Conservation (phyloP, 1,139 yeast genomes). For the Pichia sp. region DNA sequence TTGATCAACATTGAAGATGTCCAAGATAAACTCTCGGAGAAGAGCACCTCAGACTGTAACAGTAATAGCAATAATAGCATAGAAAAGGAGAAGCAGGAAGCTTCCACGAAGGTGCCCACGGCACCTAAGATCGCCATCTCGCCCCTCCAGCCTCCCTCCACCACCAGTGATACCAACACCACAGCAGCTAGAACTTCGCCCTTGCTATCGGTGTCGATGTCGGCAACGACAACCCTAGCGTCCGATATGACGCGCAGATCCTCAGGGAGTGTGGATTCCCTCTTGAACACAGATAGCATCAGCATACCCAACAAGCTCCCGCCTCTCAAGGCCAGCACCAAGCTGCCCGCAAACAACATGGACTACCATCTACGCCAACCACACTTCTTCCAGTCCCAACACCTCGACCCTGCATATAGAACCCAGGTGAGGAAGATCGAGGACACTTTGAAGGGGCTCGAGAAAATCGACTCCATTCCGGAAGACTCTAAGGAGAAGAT, state of each 20-base stretch:
- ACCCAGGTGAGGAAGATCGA: conserved; percentile 12
- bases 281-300: neutral
- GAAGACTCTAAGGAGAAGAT: conserved; percentile 15
- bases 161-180: neutral
- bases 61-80: neutral
- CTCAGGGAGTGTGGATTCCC: conserved; percentile 2
- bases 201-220: neutral
- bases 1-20: conserved; percentile 2
- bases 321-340: neutral
- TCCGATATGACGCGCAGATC: neutral
- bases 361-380: conserved; percentile 4
- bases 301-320: conserved; percentile 4
- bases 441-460: conserved; percentile 8
- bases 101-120: no score
- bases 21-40: conserved; percentile 4
- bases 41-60: neutral
- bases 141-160: neutral
- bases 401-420: neutral
- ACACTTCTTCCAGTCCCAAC: neutral
- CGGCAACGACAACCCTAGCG: neutral
- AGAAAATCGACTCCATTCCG: conserved; percentile 10
- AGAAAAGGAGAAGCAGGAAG: neutral
- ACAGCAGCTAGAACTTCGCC: neutral
- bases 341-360: neutral
- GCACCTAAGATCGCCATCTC: neutral